Conservation (phyloP, 345 rosid genomes). For the Barbarea vulgaris region DNA sequence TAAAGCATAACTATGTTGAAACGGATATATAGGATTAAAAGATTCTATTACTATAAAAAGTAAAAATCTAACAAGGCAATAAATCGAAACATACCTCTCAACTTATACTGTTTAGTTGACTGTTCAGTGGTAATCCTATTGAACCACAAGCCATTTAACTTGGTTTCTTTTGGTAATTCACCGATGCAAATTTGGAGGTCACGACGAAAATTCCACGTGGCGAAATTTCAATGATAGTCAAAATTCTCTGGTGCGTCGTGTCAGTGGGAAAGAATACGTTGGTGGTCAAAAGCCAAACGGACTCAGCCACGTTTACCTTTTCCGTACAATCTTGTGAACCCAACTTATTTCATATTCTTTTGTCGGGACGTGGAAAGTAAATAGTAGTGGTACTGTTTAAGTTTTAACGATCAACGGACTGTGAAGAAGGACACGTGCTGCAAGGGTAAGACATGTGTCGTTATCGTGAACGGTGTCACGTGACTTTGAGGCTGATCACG, state of each 20-base stretch:
- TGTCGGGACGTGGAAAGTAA: slow-evolving; percentile 33
- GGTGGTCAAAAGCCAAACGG: slow-evolving; percentile 29
- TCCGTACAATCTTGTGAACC: slow-evolving; percentile 18
- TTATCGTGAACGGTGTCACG: slow-evolving; percentile 14
- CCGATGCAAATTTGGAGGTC: background rate
- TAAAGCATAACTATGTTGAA: background rate
- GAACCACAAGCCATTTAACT: background rate
- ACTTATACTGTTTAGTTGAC: background rate
- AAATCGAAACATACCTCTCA: background rate
- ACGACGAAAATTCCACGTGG: slow-evolving; percentile 17
- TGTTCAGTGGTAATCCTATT: background rate
- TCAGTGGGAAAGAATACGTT: slow-evolving; percentile 19
- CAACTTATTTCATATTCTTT: background rate
- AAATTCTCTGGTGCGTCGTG: background rate
- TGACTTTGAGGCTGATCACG: slow-evolving; percentile 28
- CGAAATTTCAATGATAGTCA: background rate
- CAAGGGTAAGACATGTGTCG: slow-evolving; percentile 20
- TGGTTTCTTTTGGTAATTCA: background rate
- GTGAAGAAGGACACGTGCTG: slow-evolving; percentile 28
- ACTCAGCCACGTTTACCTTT: background rate
- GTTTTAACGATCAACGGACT: slow-evolving; percentile 11
- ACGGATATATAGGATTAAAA: too few relatives aligned
- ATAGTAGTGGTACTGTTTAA: background rate
- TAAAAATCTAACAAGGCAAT: background rate
- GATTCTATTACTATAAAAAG: too few relatives aligned